Evolutionary conservation across 148 eudicot species (phyloP).

Genomic region (Arbutus unedo): DNA sequence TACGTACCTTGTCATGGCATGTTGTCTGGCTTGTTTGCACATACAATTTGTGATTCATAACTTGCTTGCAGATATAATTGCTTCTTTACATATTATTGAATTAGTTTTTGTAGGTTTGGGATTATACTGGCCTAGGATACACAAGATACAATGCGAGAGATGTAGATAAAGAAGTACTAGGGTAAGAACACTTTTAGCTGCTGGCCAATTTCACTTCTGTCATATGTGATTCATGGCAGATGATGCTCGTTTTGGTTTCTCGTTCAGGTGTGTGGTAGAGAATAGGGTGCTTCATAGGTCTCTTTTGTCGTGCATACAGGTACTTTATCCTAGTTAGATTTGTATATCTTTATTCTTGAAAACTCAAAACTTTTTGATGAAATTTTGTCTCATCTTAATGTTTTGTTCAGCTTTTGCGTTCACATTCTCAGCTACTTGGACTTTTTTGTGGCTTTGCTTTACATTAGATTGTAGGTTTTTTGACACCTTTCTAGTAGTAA

Average conservation of each 20-base stretch:
- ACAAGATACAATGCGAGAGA: constrained; percentile 93
- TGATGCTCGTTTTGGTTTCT: constrained; percentile 22
- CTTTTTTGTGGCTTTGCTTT: neutral
- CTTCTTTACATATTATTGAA: neutral
- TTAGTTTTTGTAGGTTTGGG: constrained; percentile 74
- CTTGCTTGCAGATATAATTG: neutral
- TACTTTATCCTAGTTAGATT: constrained; percentile 20
- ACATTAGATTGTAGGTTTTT: neutral
- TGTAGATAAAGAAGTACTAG: constrained; percentile 73
- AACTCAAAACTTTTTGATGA: neutral
- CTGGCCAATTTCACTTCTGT: neutral
- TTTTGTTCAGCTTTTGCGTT: neutral
- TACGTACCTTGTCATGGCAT: neutral
- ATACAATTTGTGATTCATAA: neutral
- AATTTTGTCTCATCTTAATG: neutral
- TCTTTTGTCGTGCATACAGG: constrained; percentile 70
- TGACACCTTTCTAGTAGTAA: neutral
- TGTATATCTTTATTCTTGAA: constrained; percentile 3
- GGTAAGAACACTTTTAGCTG: constrained; percentile 47
- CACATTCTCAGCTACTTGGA: neutral
- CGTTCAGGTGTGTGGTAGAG: constrained; percentile 90
- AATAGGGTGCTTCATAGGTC: constrained; percentile 89
- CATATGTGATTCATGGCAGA: constrained; percentile 2
- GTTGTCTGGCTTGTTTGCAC: neutral
- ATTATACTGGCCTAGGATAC: constrained; percentile 92